These are phyloP conservation scores for Phytophthora constricta DNA, from an alignment of 352 stramenopile genomes.

Conservation along the genomic window DNA sequence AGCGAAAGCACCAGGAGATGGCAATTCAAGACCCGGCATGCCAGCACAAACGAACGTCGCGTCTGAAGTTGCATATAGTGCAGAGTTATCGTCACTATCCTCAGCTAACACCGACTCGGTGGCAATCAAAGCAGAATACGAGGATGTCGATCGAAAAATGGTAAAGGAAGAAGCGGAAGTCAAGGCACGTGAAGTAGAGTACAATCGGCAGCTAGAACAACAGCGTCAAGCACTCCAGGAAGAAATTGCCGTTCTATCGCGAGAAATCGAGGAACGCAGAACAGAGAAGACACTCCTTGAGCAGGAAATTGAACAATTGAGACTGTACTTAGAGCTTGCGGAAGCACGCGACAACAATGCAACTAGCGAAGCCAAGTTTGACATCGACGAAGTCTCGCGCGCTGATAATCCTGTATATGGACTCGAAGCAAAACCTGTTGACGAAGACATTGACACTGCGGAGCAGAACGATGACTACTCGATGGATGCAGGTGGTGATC, in stretches of 20 bases:
- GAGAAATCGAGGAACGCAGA: constrained; percentile 46
- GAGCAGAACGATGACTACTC: constrained; percentile 20
- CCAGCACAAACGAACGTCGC: too few relatives aligned
- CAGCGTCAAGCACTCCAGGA: constrained; percentile 26
- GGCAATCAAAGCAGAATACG: not conserved
- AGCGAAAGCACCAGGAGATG: too few relatives aligned
- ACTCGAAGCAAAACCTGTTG: constrained; percentile 16
- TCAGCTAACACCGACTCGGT: not conserved
- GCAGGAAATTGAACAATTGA: constrained; percentile 66
- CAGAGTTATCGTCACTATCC: too few relatives aligned
- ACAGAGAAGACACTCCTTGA: constrained; percentile 63
- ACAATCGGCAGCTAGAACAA: constrained; percentile 22
- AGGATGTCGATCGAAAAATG: not conserved
- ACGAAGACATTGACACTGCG: constrained; percentile 16
- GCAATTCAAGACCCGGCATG: too few relatives aligned
- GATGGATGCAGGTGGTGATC: constrained; percentile 3
- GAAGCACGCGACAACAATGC: constrained; percentile 29
- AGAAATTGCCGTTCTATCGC: constrained; percentile 38
- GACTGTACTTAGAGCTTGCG: constrained; percentile 61
- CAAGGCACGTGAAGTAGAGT: constrained; percentile 3
- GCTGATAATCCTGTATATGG: not conserved
- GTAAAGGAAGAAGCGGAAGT: constrained; percentile 9
- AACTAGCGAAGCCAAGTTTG: constrained; percentile 29
- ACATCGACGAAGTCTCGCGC: not conserved
- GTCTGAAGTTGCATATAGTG: too few relatives aligned